Conservation (phyloP, 139 green algal genomes). For the Micractinium sp. region DNA sequence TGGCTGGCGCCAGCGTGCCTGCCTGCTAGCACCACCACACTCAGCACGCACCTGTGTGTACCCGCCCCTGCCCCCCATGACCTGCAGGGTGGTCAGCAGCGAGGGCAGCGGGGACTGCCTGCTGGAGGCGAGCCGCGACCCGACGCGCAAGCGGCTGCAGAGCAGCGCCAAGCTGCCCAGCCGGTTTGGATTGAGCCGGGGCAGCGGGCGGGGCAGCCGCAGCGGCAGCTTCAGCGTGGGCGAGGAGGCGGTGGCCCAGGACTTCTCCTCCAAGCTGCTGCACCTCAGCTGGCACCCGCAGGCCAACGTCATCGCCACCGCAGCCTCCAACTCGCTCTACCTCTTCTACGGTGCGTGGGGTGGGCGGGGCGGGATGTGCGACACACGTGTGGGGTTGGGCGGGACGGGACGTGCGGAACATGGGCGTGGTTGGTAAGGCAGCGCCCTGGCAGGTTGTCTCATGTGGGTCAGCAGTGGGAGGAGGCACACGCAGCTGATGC, state of each 20-base stretch:
- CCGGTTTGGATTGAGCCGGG: conserved; percentile 39
- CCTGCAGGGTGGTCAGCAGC: conserved; percentile 8
- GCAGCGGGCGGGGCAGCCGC: conserved; percentile 37
- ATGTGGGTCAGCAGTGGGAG: too few species aligned
- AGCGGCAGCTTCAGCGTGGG: conserved; percentile 27
- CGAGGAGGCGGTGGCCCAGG: conserved; percentile 47
- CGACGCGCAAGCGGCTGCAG: conserved; percentile 71
- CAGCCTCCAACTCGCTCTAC: conserved; percentile 93
- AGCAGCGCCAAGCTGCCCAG: conserved; percentile 15
- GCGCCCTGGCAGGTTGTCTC: not conserved
- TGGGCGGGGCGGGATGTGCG: not conserved
- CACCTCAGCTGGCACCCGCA: conserved; percentile 97
- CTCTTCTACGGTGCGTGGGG: conserved; percentile 72
- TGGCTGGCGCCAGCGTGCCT: too few species aligned
- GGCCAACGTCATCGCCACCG: conserved; percentile 90
- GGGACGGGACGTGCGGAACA: not conserved
- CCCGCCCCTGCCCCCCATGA: not conserved
- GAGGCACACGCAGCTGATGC: too few species aligned
- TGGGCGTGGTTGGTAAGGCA: not conserved
- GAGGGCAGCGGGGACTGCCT: conserved; percentile 54
- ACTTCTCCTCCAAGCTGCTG: conserved; percentile 92
- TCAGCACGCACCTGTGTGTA: not conserved
- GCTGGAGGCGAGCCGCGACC: conserved; percentile 81
- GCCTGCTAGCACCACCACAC: too few species aligned
- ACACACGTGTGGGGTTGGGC: not conserved